Base-by-base conservation (phyloP, 148 eudicot genomes). In the Camellia japonica region DNA sequence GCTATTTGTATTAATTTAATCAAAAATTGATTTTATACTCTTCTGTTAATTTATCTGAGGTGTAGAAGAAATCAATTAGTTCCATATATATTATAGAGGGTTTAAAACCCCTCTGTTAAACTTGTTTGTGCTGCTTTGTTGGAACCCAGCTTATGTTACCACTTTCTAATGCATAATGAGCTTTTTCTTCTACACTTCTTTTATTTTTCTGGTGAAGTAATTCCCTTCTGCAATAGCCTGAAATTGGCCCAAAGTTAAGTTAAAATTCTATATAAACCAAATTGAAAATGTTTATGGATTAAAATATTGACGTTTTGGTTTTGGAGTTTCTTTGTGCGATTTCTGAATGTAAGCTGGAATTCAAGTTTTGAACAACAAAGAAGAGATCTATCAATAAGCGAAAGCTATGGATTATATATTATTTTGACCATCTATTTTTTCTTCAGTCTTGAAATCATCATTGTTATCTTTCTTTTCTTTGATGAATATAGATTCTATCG, bases 321-420 rank as follows among this genome's bases (percentile, higher is more conserved):
- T 23, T 8, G 9, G 13, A 64, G 4, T 19, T 64, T 10, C 68
- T 23, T 3, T 64, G 14, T 0, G 42, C 20, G 38, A 49, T 64
- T 64, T 64, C 68, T 64, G 68, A 64, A 64, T 49, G 30, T 64
- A 19, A 64, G 42, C 68, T 64, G 68, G 68, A 64, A 38, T 64
- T 64, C 67, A 64, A 23, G 68, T 64, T 64, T 19, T 19, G 20
- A 9, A 64, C 30, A 7, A 19, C 38, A 19, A 64, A 30, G 38
- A 30, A 30, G 38, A 30, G 38, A 30, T 30, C 38, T 30, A 30
- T 30, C 1, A 1, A 1, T 30, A 30, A 1, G 38, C 1, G 38
- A 30, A 30, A 30, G 38, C 7, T 49, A 49, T 64, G 68, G 68
- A 19, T 64, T 2, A 9, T 19, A 9, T 64, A 18, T 64, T 64